phyloP scores from a whole-genome alignment of 179 eudicot genomes.

The Gypsophila paniculata region DNA sequence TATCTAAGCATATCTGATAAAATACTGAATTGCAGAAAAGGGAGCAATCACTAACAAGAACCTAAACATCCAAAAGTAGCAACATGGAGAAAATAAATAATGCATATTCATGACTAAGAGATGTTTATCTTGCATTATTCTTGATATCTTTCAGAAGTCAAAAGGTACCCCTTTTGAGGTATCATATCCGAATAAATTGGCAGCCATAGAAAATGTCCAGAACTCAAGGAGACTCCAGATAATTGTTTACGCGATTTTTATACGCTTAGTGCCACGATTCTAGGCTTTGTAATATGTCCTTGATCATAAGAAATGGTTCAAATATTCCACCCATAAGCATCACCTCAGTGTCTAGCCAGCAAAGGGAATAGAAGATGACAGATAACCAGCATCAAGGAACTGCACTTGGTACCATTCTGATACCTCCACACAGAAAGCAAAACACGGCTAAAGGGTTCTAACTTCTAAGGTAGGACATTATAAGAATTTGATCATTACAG shows the following conservation, averaged over 20 bases:
- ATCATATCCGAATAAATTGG: conserved; percentile 31
- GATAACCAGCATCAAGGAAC: background rate
- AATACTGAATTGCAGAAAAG: background rate
- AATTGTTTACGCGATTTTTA: conserved; percentile 26
- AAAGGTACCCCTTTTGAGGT: conserved; percentile 21
- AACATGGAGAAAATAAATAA: conserved; percentile 25
- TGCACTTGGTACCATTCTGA: background rate
- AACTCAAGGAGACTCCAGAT: conserved; percentile 21
- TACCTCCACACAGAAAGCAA: background rate
- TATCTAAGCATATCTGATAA: conserved; percentile 8
- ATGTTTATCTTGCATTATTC: conserved; percentile 27
- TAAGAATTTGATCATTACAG: background rate
- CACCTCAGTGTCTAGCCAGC: background rate
- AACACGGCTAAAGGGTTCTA: background rate
- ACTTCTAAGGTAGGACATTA: background rate
- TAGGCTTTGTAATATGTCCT: conserved; percentile 18
- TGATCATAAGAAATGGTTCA: conserved; percentile 18
- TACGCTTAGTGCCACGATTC: conserved; percentile 24
- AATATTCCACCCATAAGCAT: conserved; percentile 12
- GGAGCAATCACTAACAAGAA: conserved; percentile 14
- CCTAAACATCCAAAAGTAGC: conserved; percentile 19
- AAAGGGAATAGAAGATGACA: background rate
- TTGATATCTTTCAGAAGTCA: conserved; percentile 22
- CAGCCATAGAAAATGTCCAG: conserved; percentile 32
- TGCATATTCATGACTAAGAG: conserved; percentile 19